These are phyloP conservation scores for Apiospora kogelbergensis DNA, from an alignment of 2,329 filamentous ascomycete species.

Conservation along the genomic window DNA sequence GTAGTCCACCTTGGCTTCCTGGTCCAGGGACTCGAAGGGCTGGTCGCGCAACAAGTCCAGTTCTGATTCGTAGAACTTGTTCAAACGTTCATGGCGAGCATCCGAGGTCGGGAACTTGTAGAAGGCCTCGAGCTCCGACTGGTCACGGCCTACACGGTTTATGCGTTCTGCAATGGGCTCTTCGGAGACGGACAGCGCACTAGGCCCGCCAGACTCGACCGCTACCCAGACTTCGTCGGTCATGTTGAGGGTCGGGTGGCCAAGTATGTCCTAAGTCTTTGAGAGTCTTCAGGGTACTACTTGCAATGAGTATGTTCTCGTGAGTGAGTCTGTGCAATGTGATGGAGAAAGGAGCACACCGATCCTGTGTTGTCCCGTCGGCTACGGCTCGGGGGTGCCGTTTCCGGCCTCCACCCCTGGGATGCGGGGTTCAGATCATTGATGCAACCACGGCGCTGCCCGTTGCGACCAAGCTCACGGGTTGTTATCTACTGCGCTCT, in stretches of 20 bases:
- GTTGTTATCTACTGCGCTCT: no score
- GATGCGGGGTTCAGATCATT: neutral
- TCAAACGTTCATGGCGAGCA: slow-evolving; percentile 37
- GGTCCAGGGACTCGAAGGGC: slow-evolving; percentile 37
- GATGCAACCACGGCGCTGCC: no score
- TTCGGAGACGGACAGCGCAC: neutral
- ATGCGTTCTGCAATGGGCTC: slow-evolving; percentile 43
- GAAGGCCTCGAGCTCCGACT: slow-evolving; percentile 46
- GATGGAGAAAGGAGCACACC: neutral
- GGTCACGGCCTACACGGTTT: slow-evolving; percentile 42
- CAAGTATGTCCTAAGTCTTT: neutral
- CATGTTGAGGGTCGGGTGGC: neutral
- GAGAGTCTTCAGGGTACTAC: no score
- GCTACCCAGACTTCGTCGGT: neutral
- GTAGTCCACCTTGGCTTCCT: slow-evolving; percentile 49
- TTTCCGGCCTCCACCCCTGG: neutral
- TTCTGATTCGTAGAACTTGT: slow-evolving; percentile 42
- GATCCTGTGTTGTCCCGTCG: neutral
- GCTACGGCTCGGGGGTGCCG: neutral
- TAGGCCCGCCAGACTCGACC: neutral
- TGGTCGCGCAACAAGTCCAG: slow-evolving; percentile 34
- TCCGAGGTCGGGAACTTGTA: slow-evolving; percentile 49
- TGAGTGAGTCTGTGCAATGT: no score
- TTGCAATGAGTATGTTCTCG: no score
- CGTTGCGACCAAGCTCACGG: no score